Evolutionary conservation across 305 asterid genomes (phyloP).

Genomic region (Fraxinus greggii): DNA sequence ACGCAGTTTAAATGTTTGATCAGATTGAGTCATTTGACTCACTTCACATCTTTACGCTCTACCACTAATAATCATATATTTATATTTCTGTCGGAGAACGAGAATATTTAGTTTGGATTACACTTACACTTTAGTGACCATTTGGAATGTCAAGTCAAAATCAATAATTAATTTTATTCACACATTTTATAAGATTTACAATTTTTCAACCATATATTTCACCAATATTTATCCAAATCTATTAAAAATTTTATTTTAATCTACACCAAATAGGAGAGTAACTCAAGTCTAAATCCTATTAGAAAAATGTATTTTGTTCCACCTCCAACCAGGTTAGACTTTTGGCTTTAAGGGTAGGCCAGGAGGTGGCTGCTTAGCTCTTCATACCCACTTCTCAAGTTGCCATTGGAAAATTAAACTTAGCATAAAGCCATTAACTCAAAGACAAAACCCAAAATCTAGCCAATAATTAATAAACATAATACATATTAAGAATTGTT

Average conservation of each 20-base stretch:
- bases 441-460: not conserved
- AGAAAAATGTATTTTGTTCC: not conserved
- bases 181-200: not conserved
- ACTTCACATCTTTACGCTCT: not conserved
- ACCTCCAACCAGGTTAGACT: not conserved
- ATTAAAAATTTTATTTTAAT: too few relatives aligned
- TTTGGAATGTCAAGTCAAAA: not conserved
- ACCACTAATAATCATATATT: not conserved
- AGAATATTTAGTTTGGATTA: not conserved
- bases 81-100: too few relatives aligned
- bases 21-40: not conserved
- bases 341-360: not conserved
- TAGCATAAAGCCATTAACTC: constrained; percentile 16
- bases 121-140: not conserved
- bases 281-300: not conserved
- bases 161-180: too few relatives aligned
- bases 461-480: not conserved
- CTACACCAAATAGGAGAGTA: too few relatives aligned
- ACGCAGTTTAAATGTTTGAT: not conserved
- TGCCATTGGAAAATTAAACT: constrained; percentile 10
- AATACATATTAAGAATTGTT: not conserved
- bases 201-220: too few relatives aligned
- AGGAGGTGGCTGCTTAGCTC: not conserved
- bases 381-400: not conserved
- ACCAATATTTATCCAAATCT: too few relatives aligned